phyloP scores from a whole-genome alignment of 2,329 filamentous ascomycete genomes.

The Alternaria brassicicola region DNA sequence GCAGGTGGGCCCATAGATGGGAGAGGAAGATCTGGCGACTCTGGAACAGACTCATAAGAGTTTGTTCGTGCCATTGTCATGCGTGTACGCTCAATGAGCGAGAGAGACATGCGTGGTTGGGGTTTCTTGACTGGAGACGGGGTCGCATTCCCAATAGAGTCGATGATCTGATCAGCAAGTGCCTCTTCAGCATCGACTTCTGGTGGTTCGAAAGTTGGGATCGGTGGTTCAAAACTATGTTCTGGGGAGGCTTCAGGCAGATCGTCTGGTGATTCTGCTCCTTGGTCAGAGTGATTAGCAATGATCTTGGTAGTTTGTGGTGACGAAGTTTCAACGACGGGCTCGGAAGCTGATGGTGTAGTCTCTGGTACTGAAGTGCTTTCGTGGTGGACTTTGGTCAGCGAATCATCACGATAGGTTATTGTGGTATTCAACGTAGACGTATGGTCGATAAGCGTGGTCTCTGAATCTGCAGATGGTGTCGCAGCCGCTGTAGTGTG shows the following conservation, averaged over 20 bases:
- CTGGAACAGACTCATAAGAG: constrained; percentile 33
- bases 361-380: not conserved
- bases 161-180: constrained; percentile 50
- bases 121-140: constrained; percentile 51
- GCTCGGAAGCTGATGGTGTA: constrained; percentile 17
- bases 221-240: constrained; percentile 21
- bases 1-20: constrained; percentile 22
- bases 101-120: constrained; percentile 49
- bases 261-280: constrained; percentile 14
- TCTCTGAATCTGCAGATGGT: constrained; percentile 34
- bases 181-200: constrained; percentile 36
- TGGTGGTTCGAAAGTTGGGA: constrained; percentile 26
- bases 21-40: constrained; percentile 26
- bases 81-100: constrained; percentile 55
- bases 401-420: constrained; percentile 5
- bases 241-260: constrained; percentile 17
- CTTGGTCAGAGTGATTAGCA: constrained; percentile 1
- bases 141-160: constrained; percentile 47
- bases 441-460: constrained; percentile 32
- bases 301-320: constrained; percentile 1
- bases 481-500: constrained; percentile 16
- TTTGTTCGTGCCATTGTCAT: constrained; percentile 52
- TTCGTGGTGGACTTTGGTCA: constrained; percentile 2
- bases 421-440: constrained; percentile 22
- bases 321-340: constrained; percentile 8